Conservation (phyloP, 1,139 yeast genomes). For the Suhomyces bribrorum region DNA sequence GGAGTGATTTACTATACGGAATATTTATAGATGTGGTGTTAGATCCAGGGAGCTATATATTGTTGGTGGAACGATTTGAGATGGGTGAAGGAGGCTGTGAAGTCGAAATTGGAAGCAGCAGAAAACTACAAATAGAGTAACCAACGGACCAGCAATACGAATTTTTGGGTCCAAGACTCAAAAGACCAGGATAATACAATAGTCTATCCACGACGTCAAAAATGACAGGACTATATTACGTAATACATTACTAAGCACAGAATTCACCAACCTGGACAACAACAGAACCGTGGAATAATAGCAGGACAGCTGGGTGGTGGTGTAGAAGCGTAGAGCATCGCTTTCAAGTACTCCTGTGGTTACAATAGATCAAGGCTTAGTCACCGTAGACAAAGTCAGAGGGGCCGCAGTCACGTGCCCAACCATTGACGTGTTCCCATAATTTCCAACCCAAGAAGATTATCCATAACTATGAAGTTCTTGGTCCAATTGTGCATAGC, state of each 20-base stretch:
- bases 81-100: conserved; percentile 41
- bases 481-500: conserved; percentile 13
- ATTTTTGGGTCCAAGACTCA: neutral
- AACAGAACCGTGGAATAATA: neutral
- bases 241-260: neutral
- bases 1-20: conserved; percentile 49
- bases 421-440: conserved; percentile 10
- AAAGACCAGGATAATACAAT: too few species aligned
- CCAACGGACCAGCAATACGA: neutral
- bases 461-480: conserved; percentile 10
- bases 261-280: neutral
- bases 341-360: too few species aligned
- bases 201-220: too few species aligned
- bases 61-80: conserved; percentile 53
- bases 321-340: too few species aligned
- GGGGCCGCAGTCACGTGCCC: conserved; percentile 2
- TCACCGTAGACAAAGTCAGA: neutral
- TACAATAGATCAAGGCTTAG: too few species aligned
- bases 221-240: neutral
- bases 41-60: conserved; percentile 35
- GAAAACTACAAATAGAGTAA: conserved; percentile 3
- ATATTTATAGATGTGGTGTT: conserved; percentile 38
- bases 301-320: too few species aligned
- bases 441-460: conserved; percentile 3
- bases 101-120: conserved; percentile 38